Base-by-base conservation (phyloP, 2,329 filamentous ascomycete species). In the Sporothrix protearum region DNA sequence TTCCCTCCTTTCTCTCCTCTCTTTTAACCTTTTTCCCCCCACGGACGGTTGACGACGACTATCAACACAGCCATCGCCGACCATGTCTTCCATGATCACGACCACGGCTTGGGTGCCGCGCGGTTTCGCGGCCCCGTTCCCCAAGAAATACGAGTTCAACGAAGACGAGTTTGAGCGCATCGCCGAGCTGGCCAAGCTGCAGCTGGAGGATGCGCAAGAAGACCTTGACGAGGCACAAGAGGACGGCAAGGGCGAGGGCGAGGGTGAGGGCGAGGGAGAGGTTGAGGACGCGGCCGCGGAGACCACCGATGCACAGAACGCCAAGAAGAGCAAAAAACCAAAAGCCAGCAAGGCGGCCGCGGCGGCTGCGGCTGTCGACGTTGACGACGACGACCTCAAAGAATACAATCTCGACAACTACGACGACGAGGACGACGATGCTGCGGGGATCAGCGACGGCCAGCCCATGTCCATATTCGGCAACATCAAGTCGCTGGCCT, bases 361-460 rank as follows among this genome's bases (percentile, higher is more conserved):
- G 73, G 78, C 80, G 73, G 78, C 80, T 72, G 81, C 47, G n/a
- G 82, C 76, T 6, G 79, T 83, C 69, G 80, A 83, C 71, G 83
- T 88, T 49, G 84, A 91, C 75, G 93, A 97, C 78, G 93, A 96
- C 76, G 94, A 97, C 79, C 86, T 99, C 67, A 96, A 95, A 81
- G 94, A 99, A 81, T 99, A 97, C 82, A 91, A 99, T 79, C 87
- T 99, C 70, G 95, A 98, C 75, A 90, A 97, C 81, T 99, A 99
- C 80, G 96, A 99, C 77, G 92, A 96, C 76, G 92, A 96, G 63
- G 88, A 89, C 8, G 86, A 89, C 39, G 88, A 92, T 73, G 84
- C 25, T 85, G 84, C 28, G 0, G 81, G 87, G 1, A 63, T 68
- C 10, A 63, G 36, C 16, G 67, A 70, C 33, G 68, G 71, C 67